Evolutionary conservation across 148 eudicot species (phyloP).

Genomic region (Camellia japonica): DNA sequence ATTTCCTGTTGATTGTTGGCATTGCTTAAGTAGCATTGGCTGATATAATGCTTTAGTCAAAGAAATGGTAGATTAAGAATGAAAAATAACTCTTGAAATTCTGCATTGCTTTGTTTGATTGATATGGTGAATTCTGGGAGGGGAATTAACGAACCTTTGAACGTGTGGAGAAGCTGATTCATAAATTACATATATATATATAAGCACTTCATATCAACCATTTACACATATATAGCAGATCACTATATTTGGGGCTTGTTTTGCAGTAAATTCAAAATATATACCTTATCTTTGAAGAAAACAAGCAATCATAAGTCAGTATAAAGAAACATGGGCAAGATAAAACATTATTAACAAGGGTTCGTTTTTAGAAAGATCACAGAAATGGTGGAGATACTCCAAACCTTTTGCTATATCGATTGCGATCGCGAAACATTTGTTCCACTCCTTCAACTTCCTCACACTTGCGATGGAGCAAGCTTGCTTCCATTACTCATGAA

Average conservation of each 20-base stretch:
- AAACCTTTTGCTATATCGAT: slow-evolving; percentile 69
- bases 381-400: slow-evolving; percentile 65
- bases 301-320: neutral
- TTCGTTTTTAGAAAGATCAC: slow-evolving; percentile 73
- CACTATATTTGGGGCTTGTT: neutral
- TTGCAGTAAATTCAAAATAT: neutral
- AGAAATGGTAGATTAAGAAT: too few relatives aligned
- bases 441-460: slow-evolving; percentile 59
- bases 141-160: too few relatives aligned
- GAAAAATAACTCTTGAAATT: too few relatives aligned
- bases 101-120: too few relatives aligned
- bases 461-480: slow-evolving; percentile 55
- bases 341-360: too few relatives aligned
- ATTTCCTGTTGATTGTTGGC: too few relatives aligned
- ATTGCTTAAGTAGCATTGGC: too few relatives aligned
- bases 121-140: too few relatives aligned
- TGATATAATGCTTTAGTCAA: too few relatives aligned
- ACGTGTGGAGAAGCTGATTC: too few relatives aligned
- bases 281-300: too few relatives aligned
- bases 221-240: neutral
- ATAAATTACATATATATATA: neutral
- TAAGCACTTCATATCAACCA: neutral
- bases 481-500: slow-evolving; percentile 81
- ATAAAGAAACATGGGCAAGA: too few relatives aligned
- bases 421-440: slow-evolving; percentile 29